Base-by-base conservation (phyloP, 2,329 filamentous ascomycete species). In the Colletotrichum sp. region DNA sequence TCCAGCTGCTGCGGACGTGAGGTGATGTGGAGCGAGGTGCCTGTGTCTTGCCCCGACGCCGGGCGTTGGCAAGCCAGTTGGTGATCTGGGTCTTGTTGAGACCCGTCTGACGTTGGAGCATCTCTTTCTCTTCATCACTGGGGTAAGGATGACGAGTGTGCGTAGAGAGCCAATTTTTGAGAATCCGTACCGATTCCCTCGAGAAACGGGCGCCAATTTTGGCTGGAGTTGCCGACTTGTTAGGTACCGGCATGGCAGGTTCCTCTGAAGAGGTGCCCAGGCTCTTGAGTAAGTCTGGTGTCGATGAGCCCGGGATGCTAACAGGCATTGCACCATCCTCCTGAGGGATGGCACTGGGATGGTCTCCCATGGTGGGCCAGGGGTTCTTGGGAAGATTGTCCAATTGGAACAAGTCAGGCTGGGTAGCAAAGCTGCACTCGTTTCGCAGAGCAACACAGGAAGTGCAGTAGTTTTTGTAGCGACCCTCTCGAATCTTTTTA, bases 51-150 rank as follows among this genome's bases (percentile, higher is more conserved):
- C 95, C 93, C 77, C 96, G 91, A 72, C 96, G 92, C 59, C 96
- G 92, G 73, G 95, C 95, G 84, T 98, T 98, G 75, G 96, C 96
- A 63, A 98, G 91, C 96, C 96, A 98, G 83, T 98, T 98, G 13
- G 93, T 93, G 79, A 98, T 96, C 81, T 98, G 96, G 16, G 90
- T 94, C 80, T 95, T 92, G 83, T 92, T 96, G 55, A 98, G 88
- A 9, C 95, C 95, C 1, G 96, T 98, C 79, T 94, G 91, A 63
- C 91, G 89, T 83, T 95, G 94, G 30, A 98, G 88, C 77, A 92
- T 90, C 78, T 96, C 94, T 81, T 96, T 98, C 82, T 98, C 95
- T 74, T 95, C 93, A 59, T 98, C 95, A 39, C 92, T 96, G 7
- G 96, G 96, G 82, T 98, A 98, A 0, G 96, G 96, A 80, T 98